These are phyloP conservation scores for Hydnomerulius pinastri DNA, from an alignment of 768 basidiomycete genomes.

Conservation along the genomic window DNA sequence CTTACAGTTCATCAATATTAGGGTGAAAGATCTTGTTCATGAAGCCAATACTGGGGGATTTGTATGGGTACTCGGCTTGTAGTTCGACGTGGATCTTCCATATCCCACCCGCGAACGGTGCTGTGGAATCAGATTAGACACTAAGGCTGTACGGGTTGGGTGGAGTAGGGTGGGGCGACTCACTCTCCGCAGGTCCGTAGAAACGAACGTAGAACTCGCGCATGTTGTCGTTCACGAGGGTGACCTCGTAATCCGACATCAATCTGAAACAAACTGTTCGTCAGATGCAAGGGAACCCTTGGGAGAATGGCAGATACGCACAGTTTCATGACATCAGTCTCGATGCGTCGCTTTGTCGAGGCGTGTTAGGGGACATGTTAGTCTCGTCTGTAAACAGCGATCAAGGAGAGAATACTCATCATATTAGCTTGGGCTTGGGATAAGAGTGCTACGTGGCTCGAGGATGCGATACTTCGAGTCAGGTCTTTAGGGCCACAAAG, in stretches of 20 bases:
- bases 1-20: conserved; percentile 97
- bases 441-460: conserved; percentile 1
- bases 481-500: conserved; percentile 10
- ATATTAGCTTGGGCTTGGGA: conserved; percentile 38
- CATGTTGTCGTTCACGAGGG: conserved; percentile 97
- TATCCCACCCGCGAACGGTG: conserved; percentile 95
- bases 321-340: conserved; percentile 99
- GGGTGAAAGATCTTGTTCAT: conserved; percentile 99
- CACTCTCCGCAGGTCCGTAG: conserved; percentile 92
- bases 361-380: conserved; percentile 52
- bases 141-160: neutral
- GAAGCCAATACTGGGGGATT: conserved; percentile 98
- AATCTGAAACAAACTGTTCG: conserved; percentile 55
- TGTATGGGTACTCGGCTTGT: conserved; percentile 98
- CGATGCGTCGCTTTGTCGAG: conserved; percentile 91
- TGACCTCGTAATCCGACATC: conserved; percentile 99
- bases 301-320: conserved; percentile 37
- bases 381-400: conserved; percentile 15
- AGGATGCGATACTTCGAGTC: conserved; percentile 11
- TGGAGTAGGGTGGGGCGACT: conserved; percentile 32
- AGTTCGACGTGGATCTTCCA: conserved; percentile 99
- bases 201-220: conserved; percentile 98
- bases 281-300: conserved; percentile 9
- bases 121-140: conserved; percentile 44
- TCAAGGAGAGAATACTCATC: conserved; percentile 53